These are phyloP conservation scores for Talaromyces marneffei DNA, from an alignment of 2,329 filamentous ascomycete species.

Conservation along the genomic window DNA sequence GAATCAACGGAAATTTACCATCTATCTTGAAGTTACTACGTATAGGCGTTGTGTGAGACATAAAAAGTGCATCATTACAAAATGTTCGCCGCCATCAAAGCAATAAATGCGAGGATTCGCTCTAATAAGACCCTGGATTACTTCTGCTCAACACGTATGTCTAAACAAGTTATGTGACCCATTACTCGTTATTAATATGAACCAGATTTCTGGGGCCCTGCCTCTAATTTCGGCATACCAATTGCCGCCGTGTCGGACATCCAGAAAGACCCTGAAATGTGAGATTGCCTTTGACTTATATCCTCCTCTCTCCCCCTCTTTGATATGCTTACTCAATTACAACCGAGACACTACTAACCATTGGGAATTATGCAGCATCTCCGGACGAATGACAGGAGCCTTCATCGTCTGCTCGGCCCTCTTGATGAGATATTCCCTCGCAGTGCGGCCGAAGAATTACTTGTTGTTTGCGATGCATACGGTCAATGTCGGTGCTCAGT, in stretches of 20 bases:
- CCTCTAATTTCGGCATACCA: constrained; percentile 15
- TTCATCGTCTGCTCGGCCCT: constrained; percentile 10
- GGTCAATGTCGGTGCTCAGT: constrained; percentile 14
- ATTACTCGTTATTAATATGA: background rate
- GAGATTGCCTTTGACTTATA: background rate
- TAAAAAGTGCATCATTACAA: background rate
- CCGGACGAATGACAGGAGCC: constrained; percentile 13
- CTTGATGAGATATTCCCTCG: constrained; percentile 15
- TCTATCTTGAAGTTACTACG: background rate
- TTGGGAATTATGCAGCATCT: constrained; percentile 3
- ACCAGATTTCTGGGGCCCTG: constrained; percentile 15
- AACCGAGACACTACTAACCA: background rate
- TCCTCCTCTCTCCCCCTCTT: background rate
- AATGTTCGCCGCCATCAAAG: constrained; percentile 12
- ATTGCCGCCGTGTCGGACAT: constrained; percentile 13
- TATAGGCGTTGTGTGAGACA: background rate
- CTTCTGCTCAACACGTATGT: constrained; percentile 15
- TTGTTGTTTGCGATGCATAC: constrained; percentile 13
- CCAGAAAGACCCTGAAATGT: constrained; percentile 15
- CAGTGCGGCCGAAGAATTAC: constrained; percentile 14
- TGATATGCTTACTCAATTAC: background rate
- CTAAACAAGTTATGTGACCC: too few species aligned
- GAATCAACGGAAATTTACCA: background rate
- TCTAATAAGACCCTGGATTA: constrained; percentile 13
- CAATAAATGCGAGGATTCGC: constrained; percentile 14